Percentiles rank a stretch among this genome's conserved stretches.
Evolutionary conservation across 495 filamentous ascomycete species (phyloP).

Genomic region (Talaromyces thailandensis): DNA sequence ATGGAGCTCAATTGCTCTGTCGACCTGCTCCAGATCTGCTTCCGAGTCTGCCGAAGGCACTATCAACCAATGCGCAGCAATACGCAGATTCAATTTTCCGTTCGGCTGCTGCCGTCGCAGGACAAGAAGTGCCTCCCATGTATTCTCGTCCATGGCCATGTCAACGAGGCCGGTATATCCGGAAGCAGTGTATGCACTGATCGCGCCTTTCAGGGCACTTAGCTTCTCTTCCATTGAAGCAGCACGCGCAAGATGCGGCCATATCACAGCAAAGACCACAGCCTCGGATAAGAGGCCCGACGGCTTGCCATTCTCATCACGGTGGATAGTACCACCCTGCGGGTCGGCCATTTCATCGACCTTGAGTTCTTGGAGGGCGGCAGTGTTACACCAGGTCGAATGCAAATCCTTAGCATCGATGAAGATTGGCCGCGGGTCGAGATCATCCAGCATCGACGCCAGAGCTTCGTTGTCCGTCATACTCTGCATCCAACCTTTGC

Average conservation of each 20-base stretch:
- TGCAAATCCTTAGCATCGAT: conserved; percentile 57
- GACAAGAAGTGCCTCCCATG: conserved; percentile 46
- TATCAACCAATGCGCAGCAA: conserved; percentile 57
- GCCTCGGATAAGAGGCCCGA: conserved; percentile 51
- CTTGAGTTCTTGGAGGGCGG: conserved; percentile 42
- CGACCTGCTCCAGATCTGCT: conserved; percentile 43
- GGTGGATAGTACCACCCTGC: conserved; percentile 47
- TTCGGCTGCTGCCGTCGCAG: conserved; percentile 27
- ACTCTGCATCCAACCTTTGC: conserved; percentile 52
- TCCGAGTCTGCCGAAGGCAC: conserved; percentile 30
- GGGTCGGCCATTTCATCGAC: conserved; percentile 39
- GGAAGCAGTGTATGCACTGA: conserved; percentile 40
- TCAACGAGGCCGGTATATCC: conserved; percentile 59
- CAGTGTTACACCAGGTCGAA: conserved; percentile 52
- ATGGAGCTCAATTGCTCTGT: conserved; percentile 49
- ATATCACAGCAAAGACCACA: conserved; percentile 45
- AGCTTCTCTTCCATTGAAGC: conserved; percentile 44
- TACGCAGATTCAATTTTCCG: conserved; percentile 39
- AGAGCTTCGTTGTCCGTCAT: conserved; percentile 43
- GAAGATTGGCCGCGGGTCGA: conserved; percentile 45
- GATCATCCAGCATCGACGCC: conserved; percentile 45
- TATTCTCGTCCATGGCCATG: conserved; percentile 61
- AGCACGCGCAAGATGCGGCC: conserved; percentile 47
- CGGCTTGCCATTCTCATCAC: conserved; percentile 40
- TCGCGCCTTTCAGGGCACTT: conserved; percentile 37